Evolutionary conservation across 129 eudicot species (phyloP).

Genomic region (Erigeron canadensis): DNA sequence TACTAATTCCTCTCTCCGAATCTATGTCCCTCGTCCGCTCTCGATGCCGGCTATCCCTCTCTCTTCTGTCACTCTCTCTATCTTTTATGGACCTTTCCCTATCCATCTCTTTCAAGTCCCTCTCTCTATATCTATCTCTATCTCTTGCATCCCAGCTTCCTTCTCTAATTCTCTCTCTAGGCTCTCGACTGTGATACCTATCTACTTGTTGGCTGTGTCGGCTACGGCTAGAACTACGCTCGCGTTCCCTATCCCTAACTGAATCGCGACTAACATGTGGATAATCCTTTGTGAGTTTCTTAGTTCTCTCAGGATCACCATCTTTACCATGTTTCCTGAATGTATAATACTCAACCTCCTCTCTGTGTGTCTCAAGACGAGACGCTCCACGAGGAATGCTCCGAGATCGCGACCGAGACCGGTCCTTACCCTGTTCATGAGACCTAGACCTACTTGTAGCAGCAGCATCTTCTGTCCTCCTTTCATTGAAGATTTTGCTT

Average conservation of each 20-base stretch:
- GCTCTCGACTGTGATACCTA: constrained; percentile 40
- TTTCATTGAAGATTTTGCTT: constrained; percentile 35
- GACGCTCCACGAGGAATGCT: constrained; percentile 53
- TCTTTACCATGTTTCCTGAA: constrained; percentile 34
- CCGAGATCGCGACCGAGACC: constrained; percentile 58
- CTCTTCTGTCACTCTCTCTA: constrained; percentile 28
- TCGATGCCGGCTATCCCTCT: constrained; percentile 31
- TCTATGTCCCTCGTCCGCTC: constrained; percentile 34
- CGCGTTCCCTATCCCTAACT: constrained; percentile 60
- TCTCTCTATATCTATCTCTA: constrained; percentile 36
- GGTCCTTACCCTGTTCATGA: constrained; percentile 42
- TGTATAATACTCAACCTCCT: constrained; percentile 30
- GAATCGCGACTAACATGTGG: constrained; percentile 56
- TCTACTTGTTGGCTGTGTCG: constrained; percentile 44
- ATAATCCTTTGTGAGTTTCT: constrained; percentile 32
- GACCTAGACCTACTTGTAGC: constrained; percentile 45
- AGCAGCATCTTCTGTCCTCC: constrained; percentile 35
- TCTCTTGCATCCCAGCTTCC: constrained; percentile 48
- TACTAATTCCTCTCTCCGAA: constrained; percentile 39
- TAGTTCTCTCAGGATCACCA: constrained; percentile 40
- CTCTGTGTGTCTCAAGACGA: constrained; percentile 25
- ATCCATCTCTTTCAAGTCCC: constrained; percentile 31
- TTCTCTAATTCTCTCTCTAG: constrained; percentile 46
- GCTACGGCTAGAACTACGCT: constrained; percentile 60
- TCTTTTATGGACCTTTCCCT: constrained; percentile 35